These are phyloP conservation scores for Candolleomyces eurysporus DNA, from an alignment of 768 basidiomycete genomes.

Conservation along the genomic window DNA sequence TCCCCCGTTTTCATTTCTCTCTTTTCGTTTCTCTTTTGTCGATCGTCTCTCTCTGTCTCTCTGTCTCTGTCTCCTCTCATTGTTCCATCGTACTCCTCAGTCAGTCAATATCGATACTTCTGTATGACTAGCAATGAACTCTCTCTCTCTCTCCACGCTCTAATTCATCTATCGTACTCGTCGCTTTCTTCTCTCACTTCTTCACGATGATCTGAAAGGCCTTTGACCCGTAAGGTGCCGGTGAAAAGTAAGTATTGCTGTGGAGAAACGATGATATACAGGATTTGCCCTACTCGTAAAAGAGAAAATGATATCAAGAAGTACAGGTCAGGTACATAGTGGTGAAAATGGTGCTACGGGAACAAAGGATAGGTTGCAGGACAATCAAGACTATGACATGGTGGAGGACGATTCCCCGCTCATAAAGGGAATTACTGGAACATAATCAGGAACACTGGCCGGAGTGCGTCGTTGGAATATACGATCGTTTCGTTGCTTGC, in stretches of 20 bases:
- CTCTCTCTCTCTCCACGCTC: not conserved
- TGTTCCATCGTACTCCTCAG: conserved; percentile 2
- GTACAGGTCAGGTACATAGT: too few species aligned
- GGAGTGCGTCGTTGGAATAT: conserved; percentile 13
- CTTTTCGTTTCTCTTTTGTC: conserved; percentile 6
- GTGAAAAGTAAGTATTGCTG: too few species aligned
- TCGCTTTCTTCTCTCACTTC: not conserved
- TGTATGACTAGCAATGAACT: conserved; percentile 13
- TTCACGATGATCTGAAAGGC: too few species aligned
- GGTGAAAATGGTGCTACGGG: too few species aligned
- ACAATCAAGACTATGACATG: not conserved
- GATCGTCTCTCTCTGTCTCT: not conserved
- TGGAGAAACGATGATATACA: too few species aligned
- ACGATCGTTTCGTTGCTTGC: conserved; percentile 29
- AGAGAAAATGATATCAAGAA: too few species aligned
- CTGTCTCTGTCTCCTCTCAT: conserved; percentile 5
- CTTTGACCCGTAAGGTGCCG: too few species aligned
- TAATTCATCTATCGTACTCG: conserved; percentile 5
- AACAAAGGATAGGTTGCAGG: not conserved
- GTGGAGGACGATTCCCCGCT: not conserved
- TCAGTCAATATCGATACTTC: conserved; percentile 2
- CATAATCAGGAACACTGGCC: not conserved
- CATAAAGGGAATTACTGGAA: not conserved
- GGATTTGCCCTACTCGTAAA: too few species aligned
- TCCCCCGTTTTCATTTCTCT: not conserved